Evolutionary conservation across 208 protist species (phyloP), one percentile per base, ranked within the genome.

Genomic region (Acanthamoeba culbertsoni): DNA sequence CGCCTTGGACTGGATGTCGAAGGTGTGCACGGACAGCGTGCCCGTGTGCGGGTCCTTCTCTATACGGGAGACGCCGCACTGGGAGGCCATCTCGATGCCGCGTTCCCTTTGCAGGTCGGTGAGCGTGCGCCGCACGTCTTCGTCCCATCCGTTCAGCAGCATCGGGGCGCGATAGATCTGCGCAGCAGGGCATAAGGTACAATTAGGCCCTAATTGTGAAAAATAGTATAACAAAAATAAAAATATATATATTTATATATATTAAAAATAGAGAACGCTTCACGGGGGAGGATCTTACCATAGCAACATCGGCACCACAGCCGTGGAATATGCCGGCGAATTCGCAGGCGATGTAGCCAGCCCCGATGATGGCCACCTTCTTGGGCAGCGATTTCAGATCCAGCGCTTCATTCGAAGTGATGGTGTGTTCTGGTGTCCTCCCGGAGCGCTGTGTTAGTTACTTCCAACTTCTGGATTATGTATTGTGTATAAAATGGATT

Each of bases 291-390:
- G 42, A 3, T n/a, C 12, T 18, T 63, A 93, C 53, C 10, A 28
- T 0, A 7, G 51, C 68, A 23, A 86, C 55, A 1, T 46, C 8
- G 26, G 59, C 28, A 14, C 77, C 63, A 45, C 43, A 57, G 23
- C 42, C 10, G 46, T 77, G 10, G 26, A 53, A 73, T 6, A 96
- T 88, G 77, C 94, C 94, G 3, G 71, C 71, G 33, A 82, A 82
- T 43, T 35, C 53, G 28, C 43, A 86, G 16, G 14, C 97, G 68
- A 98, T 98, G 93, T 98, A 98, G 10, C 97, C 96, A 0, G 96
- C 95, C 71, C 95, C 95, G 33, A 97, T 42, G 12, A 97, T 89
- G 1, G 73, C 77, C 46, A 51, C 90, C 2, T 57, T 51, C 65
- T 93, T 95, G 96, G 71, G 55, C 26, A 95, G 92, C n/a, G 75